Evolutionary conservation across 2,329 filamentous ascomycete genomes (phyloP), one percentile per base, ranked within the genome.

Genomic region (Pseudogymnoascus verrucosus): DNA sequence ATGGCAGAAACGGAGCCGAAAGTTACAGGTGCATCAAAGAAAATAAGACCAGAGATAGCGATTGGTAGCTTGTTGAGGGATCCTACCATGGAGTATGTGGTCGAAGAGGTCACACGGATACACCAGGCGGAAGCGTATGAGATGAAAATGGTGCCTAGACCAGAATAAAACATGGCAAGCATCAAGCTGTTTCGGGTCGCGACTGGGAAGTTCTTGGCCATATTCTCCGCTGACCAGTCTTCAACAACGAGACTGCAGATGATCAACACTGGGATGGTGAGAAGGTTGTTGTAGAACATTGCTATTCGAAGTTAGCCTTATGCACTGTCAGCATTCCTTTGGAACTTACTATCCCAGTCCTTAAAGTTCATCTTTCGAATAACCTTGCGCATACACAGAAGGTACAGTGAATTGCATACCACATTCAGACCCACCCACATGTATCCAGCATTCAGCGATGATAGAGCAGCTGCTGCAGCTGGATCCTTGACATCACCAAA

Each of bases 281-380:
- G 86, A 47, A 96, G 83, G 78, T 97, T 97, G 84, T 97, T 97
- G 83, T 97, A 97, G 80, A 92, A 96, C 93, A 96, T 97, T 74
- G 92, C 93, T 96, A 68, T 47, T 64, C 42, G 64, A 23, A 23
- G 21, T 23, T 23, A 60, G 26, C 7, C 7, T 34, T 39, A 3
- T 8, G 7, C 0, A 19, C 12, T 3, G 5, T 1, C 19, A 26
- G 6, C 2, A n/a, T n/a, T 26, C 2, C 12, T 26, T 26, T 26
- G 6, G 19, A 31, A 85, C 92, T 78, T 83, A 96, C 92, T 96
- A 77, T 97, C 93, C 80, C 93, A 96, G 75, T 97, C 93, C 82
- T 96, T 96, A 79, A 97, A 96, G 82, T 96, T 96, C 80, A 93
- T 96, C 78, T 93, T 84, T 86, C 96, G 96, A 76, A 97, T 97